Percentiles rank a stretch among this genome's conserved stretches.
These are phyloP conservation scores for Cyclostephanos tholiformis DNA, from an alignment of 108 stramenopile genomes.

Conservation along the genomic window DNA sequence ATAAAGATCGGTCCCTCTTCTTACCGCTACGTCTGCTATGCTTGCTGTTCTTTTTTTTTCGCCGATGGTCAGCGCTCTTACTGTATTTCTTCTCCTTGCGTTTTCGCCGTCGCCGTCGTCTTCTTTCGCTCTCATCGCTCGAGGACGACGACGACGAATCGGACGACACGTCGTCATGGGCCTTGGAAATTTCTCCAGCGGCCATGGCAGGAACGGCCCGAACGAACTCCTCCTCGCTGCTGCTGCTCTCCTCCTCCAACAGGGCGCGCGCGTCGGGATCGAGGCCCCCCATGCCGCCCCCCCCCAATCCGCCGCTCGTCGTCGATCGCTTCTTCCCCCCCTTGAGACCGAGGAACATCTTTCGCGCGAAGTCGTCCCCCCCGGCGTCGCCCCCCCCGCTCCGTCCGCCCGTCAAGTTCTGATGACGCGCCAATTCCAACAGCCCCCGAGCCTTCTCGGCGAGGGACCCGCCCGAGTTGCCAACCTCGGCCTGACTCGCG, in stretches of 20 bases:
- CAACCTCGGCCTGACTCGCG: constrained; percentile 47
- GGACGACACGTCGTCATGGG: constrained; percentile 15
- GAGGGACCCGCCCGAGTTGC: constrained; percentile 34
- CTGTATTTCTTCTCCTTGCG: constrained; percentile 46
- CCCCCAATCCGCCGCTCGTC: constrained; percentile 6
- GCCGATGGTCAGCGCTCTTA: constrained; percentile 35
- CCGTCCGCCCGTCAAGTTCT: constrained; percentile 68
- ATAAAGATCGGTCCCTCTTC: constrained; percentile 46
- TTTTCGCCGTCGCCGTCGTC: constrained; percentile 35
- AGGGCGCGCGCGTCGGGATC: constrained; percentile 42
- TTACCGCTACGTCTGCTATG: constrained; percentile 23
- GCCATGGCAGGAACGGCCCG: background rate
- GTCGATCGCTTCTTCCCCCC: constrained; percentile 65
- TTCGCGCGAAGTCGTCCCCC: constrained; percentile 76
- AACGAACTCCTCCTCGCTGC: constrained; percentile 84
- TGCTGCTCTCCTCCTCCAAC: constrained; percentile 69
- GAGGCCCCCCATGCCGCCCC: constrained; percentile 12
- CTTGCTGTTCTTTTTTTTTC: constrained; percentile 41
- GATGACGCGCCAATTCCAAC: constrained; percentile 74
- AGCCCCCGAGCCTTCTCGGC: constrained; percentile 70
- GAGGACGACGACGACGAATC: constrained; percentile 20
- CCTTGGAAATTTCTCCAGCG: background rate
- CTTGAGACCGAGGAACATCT: constrained; percentile 81
- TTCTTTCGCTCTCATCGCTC: constrained; percentile 26
- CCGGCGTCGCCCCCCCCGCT: constrained; percentile 55